Evolutionary conservation across 139 green algal species (phyloP), one percentile per base, ranked within the genome.

Genomic region (Chlamydomonas schloesseri): DNA sequence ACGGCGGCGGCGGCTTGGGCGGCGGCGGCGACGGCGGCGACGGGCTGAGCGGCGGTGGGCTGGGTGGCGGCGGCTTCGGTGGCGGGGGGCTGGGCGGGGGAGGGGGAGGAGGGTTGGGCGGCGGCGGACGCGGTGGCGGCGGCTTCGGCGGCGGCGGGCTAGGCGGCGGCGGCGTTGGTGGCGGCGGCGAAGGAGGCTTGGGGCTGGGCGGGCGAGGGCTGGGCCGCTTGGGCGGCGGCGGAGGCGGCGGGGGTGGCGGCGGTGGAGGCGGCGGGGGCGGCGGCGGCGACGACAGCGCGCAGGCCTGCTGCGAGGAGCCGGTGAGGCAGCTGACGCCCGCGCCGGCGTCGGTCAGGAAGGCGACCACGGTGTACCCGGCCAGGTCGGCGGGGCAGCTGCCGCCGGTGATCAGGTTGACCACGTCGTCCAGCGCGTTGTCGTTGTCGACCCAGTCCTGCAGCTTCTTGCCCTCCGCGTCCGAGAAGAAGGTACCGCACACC

Each of bases 401-500:
- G 55, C 50, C 50, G 23, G 62, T 71, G 9, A 82, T 24, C 28
- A 82, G 68, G 57, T 57, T 20, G 34, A 50, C 18, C 24, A 50
- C 36, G 0, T 23, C 5, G 29, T 28, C 14, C 33, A 81, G 53
- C n/a, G 17, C 26, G 8, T n/a, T 13, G 46, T 34, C 53, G 20
- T 34, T 13, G 29, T 70, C 58, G 23, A 76, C 5, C 79, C 65
- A 76, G 31, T 31, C 11, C 79, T 85, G 76, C 36, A 83, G 26
- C 58, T 60, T 57, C 8, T 3, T 0, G 5, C 57, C 78, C 9
- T 84, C 78, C 13, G 33, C 18, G 8, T 20, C 26, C 5, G 78
- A 84, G 46, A 67, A 75, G 64, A 84, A 84, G 15, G 64, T 74
- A 4, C 64, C 78, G 64, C 78, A 84, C 37, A 84, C 64, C 21